Evolutionary conservation across 1,284 basidiomycete genomes (phyloP).

Genomic region (Hemileia vastatrix): DNA sequence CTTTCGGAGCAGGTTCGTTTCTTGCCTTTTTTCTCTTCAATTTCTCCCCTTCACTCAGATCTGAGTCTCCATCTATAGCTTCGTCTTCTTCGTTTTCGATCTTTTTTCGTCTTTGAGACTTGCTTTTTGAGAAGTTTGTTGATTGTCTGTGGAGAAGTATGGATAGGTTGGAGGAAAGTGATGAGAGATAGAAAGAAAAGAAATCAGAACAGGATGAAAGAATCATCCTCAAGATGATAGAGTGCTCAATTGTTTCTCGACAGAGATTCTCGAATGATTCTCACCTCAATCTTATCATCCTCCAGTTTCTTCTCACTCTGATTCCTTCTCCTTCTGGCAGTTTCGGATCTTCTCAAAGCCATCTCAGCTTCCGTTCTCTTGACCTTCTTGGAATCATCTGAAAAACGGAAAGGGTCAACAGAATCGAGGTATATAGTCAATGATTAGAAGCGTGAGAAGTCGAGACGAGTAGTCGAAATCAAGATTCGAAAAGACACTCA

Average conservation of each 20-base stretch:
- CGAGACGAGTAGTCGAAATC: too few species aligned
- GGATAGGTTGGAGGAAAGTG: slow-evolving; percentile 13
- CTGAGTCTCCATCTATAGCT: neutral
- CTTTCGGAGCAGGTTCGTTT: neutral
- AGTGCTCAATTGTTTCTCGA: too few species aligned
- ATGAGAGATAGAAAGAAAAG: slow-evolving; percentile 8
- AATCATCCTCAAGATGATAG: too few species aligned
- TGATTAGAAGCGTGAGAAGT: too few species aligned
- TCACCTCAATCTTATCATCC: slow-evolving; percentile 90
- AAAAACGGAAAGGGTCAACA: too few species aligned
- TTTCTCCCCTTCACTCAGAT: neutral
- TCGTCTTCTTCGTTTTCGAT: slow-evolving; percentile 8
- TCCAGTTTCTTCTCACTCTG: slow-evolving; percentile 80
- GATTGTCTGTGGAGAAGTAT: slow-evolving; percentile 55
- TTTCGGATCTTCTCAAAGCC: slow-evolving; percentile 70
- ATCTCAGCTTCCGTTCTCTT: slow-evolving; percentile 71
- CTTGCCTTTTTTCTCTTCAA: neutral
- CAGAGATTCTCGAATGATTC: too few species aligned
- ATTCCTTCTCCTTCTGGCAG: slow-evolving; percentile 70
- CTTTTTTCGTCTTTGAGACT: slow-evolving; percentile 36
- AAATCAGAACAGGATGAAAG: too few species aligned
- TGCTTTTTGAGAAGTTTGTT: slow-evolving; percentile 75
- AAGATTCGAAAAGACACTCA: too few species aligned
- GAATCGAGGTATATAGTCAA: too few species aligned
- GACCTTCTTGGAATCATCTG: too few species aligned